Percentiles rank a stretch among this genome's conserved stretches.
phyloP scores from a whole-genome alignment of 202 grass and related monocot genomes.

The Carex arenaria region DNA sequence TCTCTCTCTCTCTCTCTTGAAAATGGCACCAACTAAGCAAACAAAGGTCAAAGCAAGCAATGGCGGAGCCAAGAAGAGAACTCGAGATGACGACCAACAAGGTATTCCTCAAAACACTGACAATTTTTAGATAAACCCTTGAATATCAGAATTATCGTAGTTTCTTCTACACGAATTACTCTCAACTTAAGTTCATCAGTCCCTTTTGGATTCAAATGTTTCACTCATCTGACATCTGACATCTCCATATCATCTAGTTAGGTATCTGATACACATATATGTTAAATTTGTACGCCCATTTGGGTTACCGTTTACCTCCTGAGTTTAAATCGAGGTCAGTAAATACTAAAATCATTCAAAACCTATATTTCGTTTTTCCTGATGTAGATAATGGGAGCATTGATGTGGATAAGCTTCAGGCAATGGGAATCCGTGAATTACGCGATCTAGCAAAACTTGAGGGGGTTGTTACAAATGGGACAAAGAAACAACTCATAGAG shows the following conservation, averaged over 20 bases:
- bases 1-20: neutral
- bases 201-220: too few species aligned
- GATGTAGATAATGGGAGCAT: constrained; percentile 15
- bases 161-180: too few species aligned
- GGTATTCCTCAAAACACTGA: neutral
- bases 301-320: neutral
- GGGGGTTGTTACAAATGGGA: constrained; percentile 35
- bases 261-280: too few species aligned
- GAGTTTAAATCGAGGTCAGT: neutral
- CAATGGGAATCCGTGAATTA: constrained; percentile 50
- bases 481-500: constrained; percentile 45
- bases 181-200: too few species aligned
- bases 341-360: neutral
- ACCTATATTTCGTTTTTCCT: neutral
- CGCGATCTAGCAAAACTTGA: constrained; percentile 42
- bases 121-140: neutral
- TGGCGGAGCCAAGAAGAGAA: constrained; percentile 18
- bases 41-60: constrained; percentile 13
- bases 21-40: constrained; percentile 19
- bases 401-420: constrained; percentile 44
- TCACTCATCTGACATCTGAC: too few species aligned
- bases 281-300: neutral
- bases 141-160: too few species aligned
- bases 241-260: too few species aligned
- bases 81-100: constrained; percentile 22